Percentiles rank a stretch among this genome's conserved stretches.
These are phyloP conservation scores for Luffa acutangula DNA, from an alignment of 306 rosid genomes.

Conservation along the genomic window DNA sequence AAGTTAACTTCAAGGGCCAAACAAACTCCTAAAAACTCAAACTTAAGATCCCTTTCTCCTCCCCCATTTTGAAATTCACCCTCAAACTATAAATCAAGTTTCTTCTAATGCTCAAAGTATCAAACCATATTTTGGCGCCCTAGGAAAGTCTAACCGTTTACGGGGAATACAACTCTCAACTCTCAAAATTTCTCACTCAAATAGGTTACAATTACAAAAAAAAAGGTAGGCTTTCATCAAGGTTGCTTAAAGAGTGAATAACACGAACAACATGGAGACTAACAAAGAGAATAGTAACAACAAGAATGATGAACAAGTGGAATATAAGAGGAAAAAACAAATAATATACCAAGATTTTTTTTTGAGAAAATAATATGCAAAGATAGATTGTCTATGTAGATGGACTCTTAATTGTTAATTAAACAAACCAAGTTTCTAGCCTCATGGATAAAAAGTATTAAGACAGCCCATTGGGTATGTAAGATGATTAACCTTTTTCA, in stretches of 20 bases:
- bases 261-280: neutral
- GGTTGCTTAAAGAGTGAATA: neutral
- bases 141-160: too few species aligned
- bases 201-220: neutral
- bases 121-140: too few species aligned
- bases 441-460: neutral
- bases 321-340: too few species aligned
- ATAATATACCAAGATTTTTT: too few species aligned
- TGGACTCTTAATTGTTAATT: neutral
- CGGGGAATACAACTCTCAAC: too few species aligned
- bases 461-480: neutral
- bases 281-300: neutral
- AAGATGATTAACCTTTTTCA: slow-evolving; percentile 30
- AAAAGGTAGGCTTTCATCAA: neutral
- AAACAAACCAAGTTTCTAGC: neutral
- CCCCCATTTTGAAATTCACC: too few species aligned
- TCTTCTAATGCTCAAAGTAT: too few species aligned
- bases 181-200: too few species aligned
- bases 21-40: too few species aligned
- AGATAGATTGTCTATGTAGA: neutral
- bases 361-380: neutral
- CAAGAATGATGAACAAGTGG: neutral
- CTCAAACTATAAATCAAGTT: too few species aligned
- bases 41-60: too few species aligned
- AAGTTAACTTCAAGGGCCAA: too few species aligned